Conservation (phyloP, 2,329 filamentous ascomycete species). For the Onygenales sp. region DNA sequence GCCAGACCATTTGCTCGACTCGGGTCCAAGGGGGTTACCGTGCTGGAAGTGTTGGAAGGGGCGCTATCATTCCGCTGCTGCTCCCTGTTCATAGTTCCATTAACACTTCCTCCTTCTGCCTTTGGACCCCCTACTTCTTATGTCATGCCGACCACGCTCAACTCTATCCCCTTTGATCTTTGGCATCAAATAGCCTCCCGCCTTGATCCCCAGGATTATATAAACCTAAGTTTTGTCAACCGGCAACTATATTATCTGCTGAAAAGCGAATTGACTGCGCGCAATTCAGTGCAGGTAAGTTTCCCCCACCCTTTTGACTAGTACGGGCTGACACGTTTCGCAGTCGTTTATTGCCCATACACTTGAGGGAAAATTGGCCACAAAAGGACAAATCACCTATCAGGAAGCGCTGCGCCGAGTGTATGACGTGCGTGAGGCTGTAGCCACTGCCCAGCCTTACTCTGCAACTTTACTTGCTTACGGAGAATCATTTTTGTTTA, state of each 20-base stretch:
- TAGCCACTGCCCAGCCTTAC: slow-evolving; percentile 54
- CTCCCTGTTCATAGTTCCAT: not conserved
- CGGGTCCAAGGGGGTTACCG: not conserved
- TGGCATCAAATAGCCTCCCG: slow-evolving; percentile 47
- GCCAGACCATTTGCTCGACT: not conserved
- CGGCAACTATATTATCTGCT: slow-evolving; percentile 43
- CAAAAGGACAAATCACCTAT: slow-evolving; percentile 32
- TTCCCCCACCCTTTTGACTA: not conserved
- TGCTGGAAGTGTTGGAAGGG: not conserved
- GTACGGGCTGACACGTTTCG: slow-evolving; percentile 12
- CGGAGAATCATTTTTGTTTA: slow-evolving; percentile 54
- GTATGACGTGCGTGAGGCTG: slow-evolving; percentile 51
- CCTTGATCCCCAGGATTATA: slow-evolving; percentile 50
- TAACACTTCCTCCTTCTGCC: too few species aligned
- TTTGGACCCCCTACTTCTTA: not conserved
- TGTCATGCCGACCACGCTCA: slow-evolving; percentile 17
- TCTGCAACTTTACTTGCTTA: slow-evolving; percentile 50
- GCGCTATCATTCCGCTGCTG: not conserved
- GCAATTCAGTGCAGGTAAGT: slow-evolving; percentile 49
- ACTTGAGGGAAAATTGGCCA: slow-evolving; percentile 36
- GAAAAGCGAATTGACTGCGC: slow-evolving; percentile 47
- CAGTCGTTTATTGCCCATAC: slow-evolving; percentile 36
- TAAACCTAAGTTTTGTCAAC: slow-evolving; percentile 47
- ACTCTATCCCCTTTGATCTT: slow-evolving; percentile 55
- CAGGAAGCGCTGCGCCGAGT: slow-evolving; percentile 49